Conservation (phyloP, 768 basidiomycete species). For the Suillus fuscotomentosus region DNA sequence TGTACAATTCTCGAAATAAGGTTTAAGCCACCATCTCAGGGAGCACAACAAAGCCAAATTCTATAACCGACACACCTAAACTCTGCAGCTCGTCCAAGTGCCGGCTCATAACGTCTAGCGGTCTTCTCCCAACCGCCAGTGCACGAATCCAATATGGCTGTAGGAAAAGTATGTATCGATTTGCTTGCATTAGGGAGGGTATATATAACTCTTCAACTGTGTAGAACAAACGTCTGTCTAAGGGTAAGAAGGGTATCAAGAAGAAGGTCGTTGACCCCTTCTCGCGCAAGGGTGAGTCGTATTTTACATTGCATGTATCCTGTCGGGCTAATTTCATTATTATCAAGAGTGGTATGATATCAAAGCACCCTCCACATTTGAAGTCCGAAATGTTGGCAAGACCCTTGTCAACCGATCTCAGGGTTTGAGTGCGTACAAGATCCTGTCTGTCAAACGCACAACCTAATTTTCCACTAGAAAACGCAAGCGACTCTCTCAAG, state of each 20-base stretch:
- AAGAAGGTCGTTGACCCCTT: slow-evolving; percentile 99
- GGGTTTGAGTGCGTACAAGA: slow-evolving; percentile 81
- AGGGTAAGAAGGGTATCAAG: slow-evolving; percentile 99
- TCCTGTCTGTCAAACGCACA: slow-evolving; percentile 1
- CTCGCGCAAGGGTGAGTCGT: slow-evolving; percentile 86
- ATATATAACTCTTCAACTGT: slow-evolving; percentile 3
- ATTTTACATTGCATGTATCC: neutral
- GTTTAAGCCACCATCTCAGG: slow-evolving; percentile 54
- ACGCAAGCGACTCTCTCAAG: slow-evolving; percentile 97
- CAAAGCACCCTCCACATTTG: slow-evolving; percentile 98
- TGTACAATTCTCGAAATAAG: slow-evolving; percentile 45
- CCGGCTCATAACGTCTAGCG: slow-evolving; percentile 42
- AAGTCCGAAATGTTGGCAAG: slow-evolving; percentile 95
- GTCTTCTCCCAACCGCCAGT: slow-evolving; percentile 37
- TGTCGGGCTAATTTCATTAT: slow-evolving; percentile 6
- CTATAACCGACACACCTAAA: slow-evolving; percentile 23
- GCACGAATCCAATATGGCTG: slow-evolving; percentile 66
- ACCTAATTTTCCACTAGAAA: slow-evolving; percentile 56
- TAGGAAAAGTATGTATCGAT: slow-evolving; percentile 69
- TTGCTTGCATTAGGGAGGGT: neutral
- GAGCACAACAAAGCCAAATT: slow-evolving; percentile 19
- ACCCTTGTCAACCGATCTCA: slow-evolving; percentile 97
- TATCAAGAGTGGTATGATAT: slow-evolving; percentile 97
- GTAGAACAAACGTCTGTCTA: slow-evolving; percentile 96
- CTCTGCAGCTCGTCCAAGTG: slow-evolving; percentile 50